Conservation (phyloP, 2,329 filamentous ascomycete species). For the Byssoonygena ceratinophila region DNA sequence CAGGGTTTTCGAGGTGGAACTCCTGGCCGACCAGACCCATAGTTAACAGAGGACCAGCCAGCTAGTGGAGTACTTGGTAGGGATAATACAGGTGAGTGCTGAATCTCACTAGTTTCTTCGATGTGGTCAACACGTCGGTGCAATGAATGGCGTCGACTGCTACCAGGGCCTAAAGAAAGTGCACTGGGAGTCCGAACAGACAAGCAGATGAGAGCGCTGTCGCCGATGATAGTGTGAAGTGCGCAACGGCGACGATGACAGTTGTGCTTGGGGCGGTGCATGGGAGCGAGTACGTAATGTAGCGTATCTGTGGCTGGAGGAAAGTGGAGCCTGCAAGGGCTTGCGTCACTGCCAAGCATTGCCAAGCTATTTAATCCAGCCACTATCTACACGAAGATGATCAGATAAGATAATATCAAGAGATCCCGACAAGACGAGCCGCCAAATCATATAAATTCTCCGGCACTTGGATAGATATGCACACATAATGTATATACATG, state of each 20-base stretch:
- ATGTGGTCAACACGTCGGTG: too few relatives aligned
- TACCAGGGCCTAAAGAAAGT: too few relatives aligned
- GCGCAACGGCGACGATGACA: not conserved
- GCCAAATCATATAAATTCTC: not conserved
- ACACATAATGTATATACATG: not conserved
- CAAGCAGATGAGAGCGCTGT: not conserved
- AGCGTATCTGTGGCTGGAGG: constrained; percentile 1
- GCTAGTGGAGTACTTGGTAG: too few relatives aligned
- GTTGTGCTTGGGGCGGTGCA: not conserved
- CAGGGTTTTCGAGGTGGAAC: not conserved
- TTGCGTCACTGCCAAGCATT: not conserved
- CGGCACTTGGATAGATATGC: not conserved
- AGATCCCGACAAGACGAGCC: not conserved
- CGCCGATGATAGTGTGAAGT: too few relatives aligned
- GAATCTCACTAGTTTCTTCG: too few relatives aligned
- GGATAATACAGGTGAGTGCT: too few relatives aligned
- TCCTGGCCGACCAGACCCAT: not conserved
- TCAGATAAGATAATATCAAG: constrained; percentile 1
- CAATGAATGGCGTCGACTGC: not conserved
- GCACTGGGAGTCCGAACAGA: not conserved
- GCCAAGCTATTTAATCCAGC: not conserved
- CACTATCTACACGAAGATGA: not conserved
- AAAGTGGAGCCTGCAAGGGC: not conserved
- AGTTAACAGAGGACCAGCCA: not conserved
- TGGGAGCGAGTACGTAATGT: not conserved